Evolutionary conservation across 2,329 filamentous ascomycete species (phyloP).

Genomic region (Neodidymelliopsis sp.): DNA sequence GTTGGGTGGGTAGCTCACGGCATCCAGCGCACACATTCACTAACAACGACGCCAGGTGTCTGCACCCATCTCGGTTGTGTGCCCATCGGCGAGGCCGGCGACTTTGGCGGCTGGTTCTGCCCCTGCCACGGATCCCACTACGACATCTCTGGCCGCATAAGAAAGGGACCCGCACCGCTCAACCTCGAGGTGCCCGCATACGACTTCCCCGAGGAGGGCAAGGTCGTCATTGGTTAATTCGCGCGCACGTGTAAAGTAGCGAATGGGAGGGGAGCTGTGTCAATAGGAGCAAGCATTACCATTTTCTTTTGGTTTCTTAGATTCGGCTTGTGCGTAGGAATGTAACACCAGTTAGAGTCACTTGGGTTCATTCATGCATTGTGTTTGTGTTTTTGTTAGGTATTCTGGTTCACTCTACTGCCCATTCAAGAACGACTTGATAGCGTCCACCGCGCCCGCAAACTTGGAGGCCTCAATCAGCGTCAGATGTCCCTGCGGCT

Average conservation of each 20-base stretch:
- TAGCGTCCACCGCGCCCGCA: conserved; percentile 74
- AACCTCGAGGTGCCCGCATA: conserved; percentile 96
- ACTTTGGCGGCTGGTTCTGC: conserved; percentile 99
- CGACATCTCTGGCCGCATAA: conserved; percentile 98
- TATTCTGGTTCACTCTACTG: conserved; percentile 16
- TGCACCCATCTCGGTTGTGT: conserved; percentile 99
- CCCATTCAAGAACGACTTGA: conserved; percentile 73
- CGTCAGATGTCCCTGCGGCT: conserved; percentile 83
- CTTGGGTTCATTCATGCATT: not conserved
- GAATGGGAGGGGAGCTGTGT: conserved; percentile 30
- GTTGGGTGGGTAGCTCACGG: conserved; percentile 73
- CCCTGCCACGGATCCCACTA: conserved; percentile 99
- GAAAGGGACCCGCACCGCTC: conserved; percentile 94
- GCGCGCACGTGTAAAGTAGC: conserved; percentile 34
- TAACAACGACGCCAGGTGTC: conserved; percentile 72
- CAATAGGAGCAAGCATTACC: conserved; percentile 47
- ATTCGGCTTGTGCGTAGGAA: conserved; percentile 46
- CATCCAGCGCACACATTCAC: conserved; percentile 7
- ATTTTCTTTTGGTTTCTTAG: conserved; percentile 43
- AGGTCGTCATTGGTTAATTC: conserved; percentile 87
- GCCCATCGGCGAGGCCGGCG: conserved; percentile 97
- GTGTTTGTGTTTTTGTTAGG: not conserved
- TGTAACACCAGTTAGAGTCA: conserved; percentile 48
- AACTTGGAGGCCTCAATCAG: conserved; percentile 84
- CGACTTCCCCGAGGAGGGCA: conserved; percentile 89